phyloP scores from a whole-genome alignment of 176 grass and related monocot species.

The Cocos nucifera region DNA sequence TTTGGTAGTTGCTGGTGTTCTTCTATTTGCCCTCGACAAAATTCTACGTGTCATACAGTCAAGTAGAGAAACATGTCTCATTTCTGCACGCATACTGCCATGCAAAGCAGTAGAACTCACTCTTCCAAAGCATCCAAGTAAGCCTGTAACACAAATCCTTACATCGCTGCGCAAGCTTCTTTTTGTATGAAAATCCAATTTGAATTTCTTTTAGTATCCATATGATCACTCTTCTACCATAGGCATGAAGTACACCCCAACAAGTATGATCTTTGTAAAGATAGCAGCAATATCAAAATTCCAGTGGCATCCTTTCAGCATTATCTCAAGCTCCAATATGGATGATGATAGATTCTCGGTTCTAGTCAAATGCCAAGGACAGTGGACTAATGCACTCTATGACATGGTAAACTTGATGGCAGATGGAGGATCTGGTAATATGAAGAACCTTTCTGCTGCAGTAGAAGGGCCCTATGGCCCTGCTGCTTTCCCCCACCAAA shows the following conservation, averaged over 20 bases:
- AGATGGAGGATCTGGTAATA: slow-evolving; percentile 9
- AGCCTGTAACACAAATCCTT: background rate
- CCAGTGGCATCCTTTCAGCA: slow-evolving; percentile 49
- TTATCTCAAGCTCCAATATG: slow-evolving; percentile 32
- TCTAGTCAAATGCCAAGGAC: slow-evolving; percentile 33
- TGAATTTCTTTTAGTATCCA: too few species aligned
- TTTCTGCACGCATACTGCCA: slow-evolving; percentile 30
- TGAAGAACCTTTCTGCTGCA: slow-evolving; percentile 11
- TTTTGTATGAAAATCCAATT: too few species aligned
- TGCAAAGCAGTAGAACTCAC: slow-evolving; percentile 37
- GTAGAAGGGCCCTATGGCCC: slow-evolving; percentile 37
- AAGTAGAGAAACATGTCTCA: slow-evolving; percentile 3
- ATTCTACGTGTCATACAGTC: slow-evolving; percentile 29
- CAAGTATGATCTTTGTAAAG: slow-evolving; percentile 36
- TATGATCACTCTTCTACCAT: background rate
- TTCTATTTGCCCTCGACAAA: slow-evolving; percentile 41
- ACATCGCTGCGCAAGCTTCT: too few species aligned
- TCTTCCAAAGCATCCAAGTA: slow-evolving; percentile 35
- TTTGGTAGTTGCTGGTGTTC: slow-evolving; percentile 35
- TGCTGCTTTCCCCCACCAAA: slow-evolving; percentile 5
- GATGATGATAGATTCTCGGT: slow-evolving; percentile 20
- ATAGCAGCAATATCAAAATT: slow-evolving; percentile 34
- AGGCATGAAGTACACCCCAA: slow-evolving; percentile 36
- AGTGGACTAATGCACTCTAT: slow-evolving; percentile 32
- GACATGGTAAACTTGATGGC: slow-evolving; percentile 6